Base-by-base conservation (phyloP, 108 stramenopile species). In the Craspedostauros australis region DNA sequence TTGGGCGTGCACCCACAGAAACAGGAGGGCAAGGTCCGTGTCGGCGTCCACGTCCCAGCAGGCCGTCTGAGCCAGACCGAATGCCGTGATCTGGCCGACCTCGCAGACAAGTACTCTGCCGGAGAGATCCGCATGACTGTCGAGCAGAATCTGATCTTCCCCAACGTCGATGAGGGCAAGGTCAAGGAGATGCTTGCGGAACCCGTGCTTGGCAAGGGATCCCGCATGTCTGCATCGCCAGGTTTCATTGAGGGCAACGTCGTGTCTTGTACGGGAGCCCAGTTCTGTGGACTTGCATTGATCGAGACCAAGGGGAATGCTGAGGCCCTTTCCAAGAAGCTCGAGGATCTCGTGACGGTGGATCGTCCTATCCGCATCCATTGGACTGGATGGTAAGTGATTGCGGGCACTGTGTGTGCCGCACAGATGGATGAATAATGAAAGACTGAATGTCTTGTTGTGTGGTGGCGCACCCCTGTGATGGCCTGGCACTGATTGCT, bases 121-220 rank as follows among this genome's bases (percentile, higher is more conserved):
- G 91, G 93, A 24, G 96, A 97, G 72, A 67, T 94, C 24, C 88
- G 96, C 4, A 57, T 97, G 56, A 97, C 96, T 25, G 96, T 97
- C 9, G 94, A 95, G 27, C 94, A 97, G 69, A 96, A 94, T 63
- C 32, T 93, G 8, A 83, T 97, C 39, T 56, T 97, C 23, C 93
- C 96, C 8, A 94, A 97, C 55, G 93, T 97, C 25, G 76, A 77
- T 46, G 71, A 84, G 42, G 75, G 32, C 44, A 62, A 75, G 38
- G 66, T 97, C 2, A 68, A 63, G 28, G 73, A 71, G 8, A 57
- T 95, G 28, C 61, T 79, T 30, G 57, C 64, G 31, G 91, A 93
- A 54, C 62, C 70, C 3, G 62, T 72, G 26, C 51, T 95, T 8
- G 52, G 34, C 28, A 62, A 64, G 24, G 72, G 60, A 30, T 68